Evolutionary conservation across 306 rosid species (phyloP).

Genomic region (Begonia peltatifolia): DNA sequence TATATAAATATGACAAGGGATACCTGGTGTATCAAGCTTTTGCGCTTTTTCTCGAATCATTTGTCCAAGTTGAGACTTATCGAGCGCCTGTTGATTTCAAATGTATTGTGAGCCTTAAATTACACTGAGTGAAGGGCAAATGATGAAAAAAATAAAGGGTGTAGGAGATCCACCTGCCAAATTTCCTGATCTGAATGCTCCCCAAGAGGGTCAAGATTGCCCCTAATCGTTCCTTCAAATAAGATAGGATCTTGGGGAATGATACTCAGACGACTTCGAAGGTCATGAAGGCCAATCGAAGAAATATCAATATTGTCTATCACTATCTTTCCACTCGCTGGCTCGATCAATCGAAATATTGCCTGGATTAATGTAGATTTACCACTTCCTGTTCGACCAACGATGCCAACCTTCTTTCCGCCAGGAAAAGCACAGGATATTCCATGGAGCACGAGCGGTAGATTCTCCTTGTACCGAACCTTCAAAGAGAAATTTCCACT

Average conservation of each 20-base stretch:
- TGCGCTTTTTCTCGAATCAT: constrained; percentile 48
- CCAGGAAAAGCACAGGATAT: constrained; percentile 79
- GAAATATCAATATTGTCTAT: constrained; percentile 74
- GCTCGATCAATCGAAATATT: constrained; percentile 78
- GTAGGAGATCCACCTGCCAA: constrained; percentile 53
- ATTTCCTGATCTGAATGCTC: constrained; percentile 75
- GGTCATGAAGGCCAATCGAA: constrained; percentile 77
- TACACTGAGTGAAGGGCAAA: background rate
- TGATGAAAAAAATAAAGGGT: background rate
- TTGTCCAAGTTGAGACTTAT: constrained; percentile 78
- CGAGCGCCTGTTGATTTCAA: constrained; percentile 43
- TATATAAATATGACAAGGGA: background rate
- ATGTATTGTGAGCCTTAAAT: background rate
- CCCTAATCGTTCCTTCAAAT: constrained; percentile 87
- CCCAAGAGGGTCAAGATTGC: constrained; percentile 77
- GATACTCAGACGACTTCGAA: constrained; percentile 76
- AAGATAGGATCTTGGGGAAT: constrained; percentile 95
- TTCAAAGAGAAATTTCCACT: constrained; percentile 7
- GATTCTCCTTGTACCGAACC: constrained; percentile 94
- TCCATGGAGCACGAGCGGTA: constrained; percentile 80
- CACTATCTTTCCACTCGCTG: constrained; percentile 54
- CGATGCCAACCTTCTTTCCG: constrained; percentile 84
- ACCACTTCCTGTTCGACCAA: constrained; percentile 95
- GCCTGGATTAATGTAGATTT: constrained; percentile 95
- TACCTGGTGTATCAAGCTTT: constrained; percentile 81